Evolutionary conservation across 352 stramenopile genomes (phyloP).

Genomic region (Globisporangium okanoganense): DNA sequence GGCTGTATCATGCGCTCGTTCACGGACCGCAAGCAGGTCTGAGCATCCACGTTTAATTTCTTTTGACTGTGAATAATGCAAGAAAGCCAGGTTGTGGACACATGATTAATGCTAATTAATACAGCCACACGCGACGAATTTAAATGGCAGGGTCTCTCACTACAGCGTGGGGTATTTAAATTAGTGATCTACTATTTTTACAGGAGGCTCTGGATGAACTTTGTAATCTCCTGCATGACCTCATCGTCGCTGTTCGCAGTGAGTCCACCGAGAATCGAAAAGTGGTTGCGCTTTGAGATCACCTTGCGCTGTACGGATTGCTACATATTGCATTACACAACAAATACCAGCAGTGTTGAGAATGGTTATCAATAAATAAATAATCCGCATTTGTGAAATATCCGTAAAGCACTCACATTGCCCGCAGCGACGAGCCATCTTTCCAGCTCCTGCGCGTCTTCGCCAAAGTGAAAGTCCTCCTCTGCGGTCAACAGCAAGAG

Average conservation of each 20-base stretch:
- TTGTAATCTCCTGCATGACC: conserved; percentile 43
- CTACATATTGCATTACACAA: conserved; percentile 23
- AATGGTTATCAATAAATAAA: background rate
- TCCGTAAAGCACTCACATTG: conserved; percentile 31
- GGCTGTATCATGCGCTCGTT: conserved; percentile 88
- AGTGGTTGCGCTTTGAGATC: conserved; percentile 60
- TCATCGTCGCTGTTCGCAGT: conserved; percentile 25
- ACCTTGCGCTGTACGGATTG: conserved; percentile 36
- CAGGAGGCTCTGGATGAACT: conserved; percentile 32
- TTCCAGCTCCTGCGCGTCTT: conserved; percentile 64
- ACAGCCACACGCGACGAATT: too few relatives aligned
- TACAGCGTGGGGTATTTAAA: too few relatives aligned
- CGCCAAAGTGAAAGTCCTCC: conserved; percentile 80
- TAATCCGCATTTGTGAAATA: too few relatives aligned
- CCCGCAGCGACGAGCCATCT: conserved; percentile 50
- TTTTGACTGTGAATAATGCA: too few relatives aligned
- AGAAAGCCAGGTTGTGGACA: background rate
- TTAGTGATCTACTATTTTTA: background rate
- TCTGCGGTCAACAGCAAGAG: conserved; percentile 61
- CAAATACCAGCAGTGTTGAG: conserved; percentile 1
- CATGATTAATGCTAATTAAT: background rate
- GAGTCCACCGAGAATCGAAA: conserved; percentile 66
- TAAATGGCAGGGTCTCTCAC: too few relatives aligned
- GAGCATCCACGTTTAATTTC: too few relatives aligned
- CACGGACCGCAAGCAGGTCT: conserved; percentile 88